Conservation (phyloP, 2,329 filamentous ascomycete species). For the Diaporthe vexans region DNA sequence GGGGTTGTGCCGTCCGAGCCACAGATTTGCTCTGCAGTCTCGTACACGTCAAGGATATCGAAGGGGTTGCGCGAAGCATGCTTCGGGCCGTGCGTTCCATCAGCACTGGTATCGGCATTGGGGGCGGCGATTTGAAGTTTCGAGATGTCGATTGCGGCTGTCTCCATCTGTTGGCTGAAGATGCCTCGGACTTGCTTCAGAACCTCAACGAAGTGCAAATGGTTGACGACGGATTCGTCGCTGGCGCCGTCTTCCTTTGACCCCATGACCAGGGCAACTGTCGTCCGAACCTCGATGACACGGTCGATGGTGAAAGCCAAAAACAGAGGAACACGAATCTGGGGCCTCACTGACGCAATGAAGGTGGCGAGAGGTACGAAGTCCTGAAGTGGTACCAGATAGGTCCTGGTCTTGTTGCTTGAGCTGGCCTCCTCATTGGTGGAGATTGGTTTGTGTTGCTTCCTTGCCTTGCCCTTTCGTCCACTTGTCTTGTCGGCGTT, state of each 20-base stretch:
- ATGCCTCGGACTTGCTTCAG: slow-evolving; percentile 5
- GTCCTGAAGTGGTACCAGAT: neutral
- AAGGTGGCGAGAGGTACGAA: slow-evolving; percentile 6
- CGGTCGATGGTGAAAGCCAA: neutral
- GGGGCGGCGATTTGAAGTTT: neutral
- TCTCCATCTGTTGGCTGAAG: neutral
- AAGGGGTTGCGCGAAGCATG: neutral
- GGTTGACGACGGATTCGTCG: neutral
- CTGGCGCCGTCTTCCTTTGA: neutral
- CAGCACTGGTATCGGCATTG: neutral
- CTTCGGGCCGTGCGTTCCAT: neutral
- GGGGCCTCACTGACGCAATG: neutral
- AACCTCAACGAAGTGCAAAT: neutral
- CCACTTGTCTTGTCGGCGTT: neutral
- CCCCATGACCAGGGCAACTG: slow-evolving; percentile 6
- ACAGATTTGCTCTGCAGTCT: neutral
- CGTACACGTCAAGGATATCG: slow-evolving; percentile 1
- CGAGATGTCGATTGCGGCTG: neutral
- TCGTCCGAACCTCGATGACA: slow-evolving; percentile 10
- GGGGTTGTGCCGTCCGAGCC: neutral
- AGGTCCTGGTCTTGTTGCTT: neutral
- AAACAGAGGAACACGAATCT: neutral
- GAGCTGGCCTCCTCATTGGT: neutral
- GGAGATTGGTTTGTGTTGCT: no score
- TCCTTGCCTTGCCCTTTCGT: neutral